Base-by-base conservation (phyloP, 2,329 filamentous ascomycete genomes). In the Elsinoe ampelina region DNA sequence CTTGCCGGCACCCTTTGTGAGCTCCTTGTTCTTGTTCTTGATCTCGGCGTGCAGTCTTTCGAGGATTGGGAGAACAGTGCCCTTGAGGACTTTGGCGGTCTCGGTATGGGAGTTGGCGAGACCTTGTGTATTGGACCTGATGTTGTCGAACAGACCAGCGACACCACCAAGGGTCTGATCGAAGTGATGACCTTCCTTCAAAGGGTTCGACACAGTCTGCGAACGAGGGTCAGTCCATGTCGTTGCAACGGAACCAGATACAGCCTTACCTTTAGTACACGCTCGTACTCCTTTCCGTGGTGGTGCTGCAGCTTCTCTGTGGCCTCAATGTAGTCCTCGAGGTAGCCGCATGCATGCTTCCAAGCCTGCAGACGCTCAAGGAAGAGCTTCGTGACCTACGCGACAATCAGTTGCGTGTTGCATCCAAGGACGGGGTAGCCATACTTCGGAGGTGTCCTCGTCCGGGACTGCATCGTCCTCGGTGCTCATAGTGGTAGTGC, bases 281-380 rank as follows among this genome's bases (percentile, higher is more conserved):
- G 92, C 75, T 97, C 91, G 67, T 95, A 95, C 71, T 97, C 92
- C 76, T 95, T 97, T 56, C 89, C 84, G 64, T 95, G 86, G 10
- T 82, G 80, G 68, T 84, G 86, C 68, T 96, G 86, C 58, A 89
- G 78, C 78, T 92, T 96, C 71, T 95, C 90, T 2, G 90, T 88
- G 5, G 87, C 84, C 30, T 76, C 77, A 66, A 97, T 79, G 70
- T 96, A 98, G 54, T 95, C 89, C 72, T 97, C 90, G 48, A 98
- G 79, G 68, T 95, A 92, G 57, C 79, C 88, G 61, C 90, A 88
- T 60, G 91, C 89, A 71, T 97, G 92, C 71, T 96, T 97, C 90
- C 90, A 98, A 47, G 93, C 93, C 66, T 88, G 86, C 60, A 98
- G 79, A 62, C 93, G 84, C 76, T 97, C 89, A 57, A 85, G 79